phyloP scores from a whole-genome alignment of 2,329 filamentous ascomycete species.

The Mycosphaerella sp. region DNA sequence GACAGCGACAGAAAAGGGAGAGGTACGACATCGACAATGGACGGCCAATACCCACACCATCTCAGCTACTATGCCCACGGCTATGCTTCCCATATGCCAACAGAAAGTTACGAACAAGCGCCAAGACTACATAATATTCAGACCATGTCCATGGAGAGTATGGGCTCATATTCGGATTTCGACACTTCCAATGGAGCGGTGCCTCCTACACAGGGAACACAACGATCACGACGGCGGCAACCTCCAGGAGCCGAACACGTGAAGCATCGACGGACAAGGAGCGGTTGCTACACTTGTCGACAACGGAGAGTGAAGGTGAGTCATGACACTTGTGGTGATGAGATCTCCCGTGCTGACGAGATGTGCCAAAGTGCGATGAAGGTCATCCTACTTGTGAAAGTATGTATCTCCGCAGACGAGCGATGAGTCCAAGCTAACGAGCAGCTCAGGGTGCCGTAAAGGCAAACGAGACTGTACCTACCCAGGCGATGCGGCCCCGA shows the following conservation, averaged over 20 bases:
- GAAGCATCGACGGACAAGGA: slow-evolving; percentile 88
- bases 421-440: slow-evolving; percentile 10
- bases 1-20: no score
- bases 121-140: slow-evolving; percentile 27
- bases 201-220: slow-evolving; percentile 22
- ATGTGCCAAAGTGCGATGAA: slow-evolving; percentile 70
- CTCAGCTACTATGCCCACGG: slow-evolving; percentile 29
- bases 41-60: slow-evolving; percentile 25
- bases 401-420: slow-evolving; percentile 35
- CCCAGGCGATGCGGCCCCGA: slow-evolving; percentile 58
- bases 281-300: slow-evolving; percentile 89
- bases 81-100: slow-evolving; percentile 29
- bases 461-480: slow-evolving; percentile 87
- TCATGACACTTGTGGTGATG: not conserved
- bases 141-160: slow-evolving; percentile 30
- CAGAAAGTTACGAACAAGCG: slow-evolving; percentile 21
- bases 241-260: slow-evolving; percentile 56
- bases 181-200: slow-evolving; percentile 27
- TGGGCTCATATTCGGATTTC: slow-evolving; percentile 30
- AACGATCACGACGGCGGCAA: slow-evolving; percentile 27
- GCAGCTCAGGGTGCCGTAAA: slow-evolving; percentile 68
- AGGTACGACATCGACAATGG: slow-evolving; percentile 24
- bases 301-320: slow-evolving; percentile 72
- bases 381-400: slow-evolving; percentile 75
- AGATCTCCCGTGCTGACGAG: slow-evolving; percentile 14